Evolutionary conservation across 2,329 filamentous ascomycete species (phyloP), one percentile per base, ranked within the genome.

Genomic region (Bipolaris victoriae): DNA sequence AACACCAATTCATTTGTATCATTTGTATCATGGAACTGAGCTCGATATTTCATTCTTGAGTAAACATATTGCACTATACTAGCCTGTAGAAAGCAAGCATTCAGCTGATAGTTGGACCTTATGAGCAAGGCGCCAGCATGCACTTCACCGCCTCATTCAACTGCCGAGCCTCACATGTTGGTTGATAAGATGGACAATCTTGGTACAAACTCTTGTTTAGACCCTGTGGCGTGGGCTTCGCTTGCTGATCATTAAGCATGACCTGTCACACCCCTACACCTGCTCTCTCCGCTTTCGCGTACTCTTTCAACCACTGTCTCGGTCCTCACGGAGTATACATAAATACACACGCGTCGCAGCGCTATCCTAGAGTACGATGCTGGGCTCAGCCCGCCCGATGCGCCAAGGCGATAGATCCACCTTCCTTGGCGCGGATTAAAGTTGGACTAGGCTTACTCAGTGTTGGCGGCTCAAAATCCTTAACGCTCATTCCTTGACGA

Each of bases 401-500:
- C 44, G 58, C 58, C 58, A 47, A 57, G 54, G 20, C 24, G 31
- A 54, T 40, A 41, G 37, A 26, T 29, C 36, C 40, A 46, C 22
- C 29, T 39, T n/a, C 24, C 33, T 22, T 39, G 36, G 37, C 46
- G 33, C 31, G 13, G 31, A 33, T 26, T 24, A 20, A 24, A 20
- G 37, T 4, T 22, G 16, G 10, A 45, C 52, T 56, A 56, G 41
- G 22, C 47, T 49, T 15, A 36, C 36, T 49, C 29, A 24, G 36
- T 52, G 29, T 31, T 55, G 39, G 56, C 24, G 52, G 16, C 33
- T 50, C 41, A 37, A 37, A 35, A 46, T 7, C 15, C 50, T 48
- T 18, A 26, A 56, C 37, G 47, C 48, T 51, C 52, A 59, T 46
- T 46, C 35, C 52, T 31, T 33, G 52, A 52, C 49, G 39, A 48